phyloP scores from a whole-genome alignment of 768 basidiomycete species.

The Lactifluus echinatus region DNA sequence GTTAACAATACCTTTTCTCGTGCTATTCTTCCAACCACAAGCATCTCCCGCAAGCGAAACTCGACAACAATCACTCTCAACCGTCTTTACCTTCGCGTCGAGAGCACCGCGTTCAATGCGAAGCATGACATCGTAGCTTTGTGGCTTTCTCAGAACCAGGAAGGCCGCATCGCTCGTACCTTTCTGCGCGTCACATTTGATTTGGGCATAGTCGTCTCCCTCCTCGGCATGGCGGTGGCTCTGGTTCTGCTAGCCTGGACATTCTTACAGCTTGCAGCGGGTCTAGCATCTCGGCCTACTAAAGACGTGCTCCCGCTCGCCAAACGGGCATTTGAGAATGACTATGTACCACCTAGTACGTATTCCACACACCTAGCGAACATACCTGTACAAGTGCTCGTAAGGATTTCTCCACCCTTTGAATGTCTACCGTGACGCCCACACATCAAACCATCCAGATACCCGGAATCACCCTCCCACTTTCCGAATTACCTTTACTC shows the following conservation, averaged over 20 bases:
- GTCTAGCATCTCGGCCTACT: background rate
- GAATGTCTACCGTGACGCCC: background rate
- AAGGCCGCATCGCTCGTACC: slow-evolving; percentile 13
- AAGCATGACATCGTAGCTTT: slow-evolving; percentile 3
- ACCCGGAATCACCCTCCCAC: slow-evolving; percentile 73
- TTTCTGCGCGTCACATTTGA: slow-evolving; percentile 31
- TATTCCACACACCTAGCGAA: background rate
- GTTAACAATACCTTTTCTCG: background rate
- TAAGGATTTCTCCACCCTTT: background rate
- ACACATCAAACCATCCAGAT: slow-evolving; percentile 38
- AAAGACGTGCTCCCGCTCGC: background rate
- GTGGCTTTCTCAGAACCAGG: background rate
- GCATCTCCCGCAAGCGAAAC: background rate
- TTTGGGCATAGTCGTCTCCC: background rate
- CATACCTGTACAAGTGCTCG: slow-evolving; percentile 16
- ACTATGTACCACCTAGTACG: background rate
- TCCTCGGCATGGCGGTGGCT: slow-evolving; percentile 5
- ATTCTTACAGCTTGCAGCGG: slow-evolving; percentile 4
- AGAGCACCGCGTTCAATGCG: slow-evolving; percentile 17
- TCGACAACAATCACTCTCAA: slow-evolving; percentile 5
- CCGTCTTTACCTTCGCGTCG: slow-evolving; percentile 7
- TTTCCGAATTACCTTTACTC: slow-evolving; percentile 61
- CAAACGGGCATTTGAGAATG: background rate
- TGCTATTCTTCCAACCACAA: background rate
- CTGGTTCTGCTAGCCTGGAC: slow-evolving; percentile 16